These are phyloP conservation scores for Cicer chorassanicum DNA, from an alignment of 306 rosid species.

Conservation along the genomic window DNA sequence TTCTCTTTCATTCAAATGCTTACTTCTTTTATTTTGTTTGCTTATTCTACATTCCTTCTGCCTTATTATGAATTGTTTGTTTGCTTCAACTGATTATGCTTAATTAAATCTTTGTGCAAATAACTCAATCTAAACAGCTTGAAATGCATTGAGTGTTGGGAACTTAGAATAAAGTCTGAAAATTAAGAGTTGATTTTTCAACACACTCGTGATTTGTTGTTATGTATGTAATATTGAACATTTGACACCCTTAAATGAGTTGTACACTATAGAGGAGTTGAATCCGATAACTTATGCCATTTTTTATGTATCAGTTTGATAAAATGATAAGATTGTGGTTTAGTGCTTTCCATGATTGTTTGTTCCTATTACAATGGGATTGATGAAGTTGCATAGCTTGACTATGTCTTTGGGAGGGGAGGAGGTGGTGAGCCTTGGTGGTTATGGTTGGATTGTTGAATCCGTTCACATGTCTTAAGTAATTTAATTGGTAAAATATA, in stretches of 20 bases:
- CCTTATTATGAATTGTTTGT: too few relatives aligned
- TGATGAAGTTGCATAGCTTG: constrained; percentile 29
- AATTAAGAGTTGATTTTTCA: background rate
- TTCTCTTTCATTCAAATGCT: background rate
- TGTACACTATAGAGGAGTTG: too few relatives aligned
- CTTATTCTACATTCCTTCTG: too few relatives aligned
- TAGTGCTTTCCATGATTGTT: background rate
- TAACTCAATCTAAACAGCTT: too few relatives aligned
- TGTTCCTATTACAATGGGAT: constrained; percentile 11
- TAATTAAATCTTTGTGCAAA: too few relatives aligned
- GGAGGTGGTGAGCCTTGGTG: constrained; percentile 1
- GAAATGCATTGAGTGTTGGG: background rate
- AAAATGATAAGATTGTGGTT: background rate
- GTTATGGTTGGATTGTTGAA: background rate
- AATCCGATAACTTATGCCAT: background rate
- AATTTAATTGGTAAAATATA: constrained; percentile 7
- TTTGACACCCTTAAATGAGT: background rate
- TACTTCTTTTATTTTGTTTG: too few relatives aligned
- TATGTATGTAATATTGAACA: background rate
- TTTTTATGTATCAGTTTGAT: background rate
- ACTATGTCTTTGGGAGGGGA: constrained; percentile 5
- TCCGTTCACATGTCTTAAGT: background rate
- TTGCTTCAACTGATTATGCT: too few relatives aligned
- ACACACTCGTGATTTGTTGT: background rate
- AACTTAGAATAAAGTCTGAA: background rate